Conservation (phyloP, 208 protist species). For the Trypanosoma brucei region DNA sequence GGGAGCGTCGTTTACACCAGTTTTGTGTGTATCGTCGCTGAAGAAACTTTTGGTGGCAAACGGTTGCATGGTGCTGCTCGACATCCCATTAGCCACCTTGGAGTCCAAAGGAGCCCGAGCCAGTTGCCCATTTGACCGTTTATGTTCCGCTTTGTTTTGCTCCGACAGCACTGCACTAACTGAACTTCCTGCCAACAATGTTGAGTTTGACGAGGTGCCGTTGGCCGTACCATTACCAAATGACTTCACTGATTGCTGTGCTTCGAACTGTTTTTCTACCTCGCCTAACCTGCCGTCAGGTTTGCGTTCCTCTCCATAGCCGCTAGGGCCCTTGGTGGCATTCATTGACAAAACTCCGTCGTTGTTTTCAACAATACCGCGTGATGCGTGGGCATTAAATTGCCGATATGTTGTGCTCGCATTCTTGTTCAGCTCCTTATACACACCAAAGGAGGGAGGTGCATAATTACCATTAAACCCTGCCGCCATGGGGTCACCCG, state of each 20-base stretch:
- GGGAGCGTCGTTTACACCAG: neutral
- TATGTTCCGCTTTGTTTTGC: neutral
- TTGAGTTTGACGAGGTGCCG: neutral
- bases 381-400: neutral
- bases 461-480: constrained; percentile 14
- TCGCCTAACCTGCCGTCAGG: neutral
- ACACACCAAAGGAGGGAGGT: constrained; percentile 18
- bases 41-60: constrained; percentile 45
- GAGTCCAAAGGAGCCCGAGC: constrained; percentile 9
- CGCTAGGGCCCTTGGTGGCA: too few species aligned
- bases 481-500: neutral
- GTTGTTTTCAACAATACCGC: neutral
- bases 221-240: neutral
- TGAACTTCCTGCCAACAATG: neutral
- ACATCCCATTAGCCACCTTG: constrained; percentile 8
- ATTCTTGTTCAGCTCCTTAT: constrained; percentile 27
- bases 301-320: neutral
- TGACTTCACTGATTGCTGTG: neutral
- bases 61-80: constrained; percentile 3
- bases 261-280: neutral
- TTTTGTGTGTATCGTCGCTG: constrained; percentile 2
- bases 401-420: constrained; percentile 10
- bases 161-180: neutral
- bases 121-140: constrained; percentile 1
- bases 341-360: too few species aligned